Evolutionary conservation across 2,329 filamentous ascomycete genomes (phyloP).

Genomic region (Nemania sp.): DNA sequence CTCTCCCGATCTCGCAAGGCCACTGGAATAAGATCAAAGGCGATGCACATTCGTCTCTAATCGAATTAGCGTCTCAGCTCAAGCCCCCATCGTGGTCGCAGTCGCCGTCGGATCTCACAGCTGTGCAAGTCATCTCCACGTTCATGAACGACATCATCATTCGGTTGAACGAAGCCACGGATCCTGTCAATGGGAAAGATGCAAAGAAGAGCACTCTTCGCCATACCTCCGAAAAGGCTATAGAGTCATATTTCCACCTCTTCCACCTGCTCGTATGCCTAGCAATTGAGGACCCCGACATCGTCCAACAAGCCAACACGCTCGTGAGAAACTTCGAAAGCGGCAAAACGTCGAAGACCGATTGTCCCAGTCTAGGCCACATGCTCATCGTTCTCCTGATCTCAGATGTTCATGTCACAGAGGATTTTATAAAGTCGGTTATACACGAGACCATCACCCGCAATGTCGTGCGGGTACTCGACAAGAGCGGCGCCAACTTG

Average conservation of each 20-base stretch:
- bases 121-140: slow-evolving; percentile 45
- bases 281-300: slow-evolving; percentile 41
- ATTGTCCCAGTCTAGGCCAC: slow-evolving; percentile 52
- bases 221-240: slow-evolving; percentile 56
- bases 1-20: slow-evolving; percentile 48
- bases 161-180: slow-evolving; percentile 47
- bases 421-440: slow-evolving; percentile 45
- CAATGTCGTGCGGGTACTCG: slow-evolving; percentile 57
- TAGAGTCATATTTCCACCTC: slow-evolving; percentile 56
- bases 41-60: too few relatives aligned
- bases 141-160: slow-evolving; percentile 58
- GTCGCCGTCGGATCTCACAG: slow-evolving; percentile 33
- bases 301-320: slow-evolving; percentile 46
- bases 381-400: slow-evolving; percentile 53
- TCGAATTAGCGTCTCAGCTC: too few relatives aligned
- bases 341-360: slow-evolving; percentile 45
- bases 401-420: slow-evolving; percentile 46
- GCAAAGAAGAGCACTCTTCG: slow-evolving; percentile 45
- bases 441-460: slow-evolving; percentile 53
- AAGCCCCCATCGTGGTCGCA: too few relatives aligned
- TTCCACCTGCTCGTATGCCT: slow-evolving; percentile 55
- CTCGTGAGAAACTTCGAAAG: slow-evolving; percentile 44
- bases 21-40: slow-evolving; percentile 48
- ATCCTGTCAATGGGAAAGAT: slow-evolving; percentile 33
- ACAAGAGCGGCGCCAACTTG: slow-evolving; percentile 40